Conservation (phyloP, 2,329 filamentous ascomycete species). For the Daldinia sp. region DNA sequence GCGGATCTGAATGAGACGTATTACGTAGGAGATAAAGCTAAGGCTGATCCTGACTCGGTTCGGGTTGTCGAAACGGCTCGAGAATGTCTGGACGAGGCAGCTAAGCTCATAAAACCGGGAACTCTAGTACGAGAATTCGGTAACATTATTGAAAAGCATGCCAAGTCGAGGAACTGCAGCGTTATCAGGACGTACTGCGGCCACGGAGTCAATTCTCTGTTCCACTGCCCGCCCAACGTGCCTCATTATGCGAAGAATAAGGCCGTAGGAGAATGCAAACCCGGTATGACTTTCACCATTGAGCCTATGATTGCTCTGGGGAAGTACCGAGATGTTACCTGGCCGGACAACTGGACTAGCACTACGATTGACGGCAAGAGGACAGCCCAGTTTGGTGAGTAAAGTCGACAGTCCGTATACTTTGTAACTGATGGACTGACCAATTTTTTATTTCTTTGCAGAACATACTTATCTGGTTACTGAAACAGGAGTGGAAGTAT, state of each 20-base stretch:
- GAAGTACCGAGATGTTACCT: slow-evolving; percentile 91
- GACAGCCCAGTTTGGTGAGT: slow-evolving; percentile 91
- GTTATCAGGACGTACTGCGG: slow-evolving; percentile 97
- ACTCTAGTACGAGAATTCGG: slow-evolving; percentile 93
- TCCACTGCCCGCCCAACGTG: slow-evolving; percentile 93
- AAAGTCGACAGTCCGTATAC: neutral
- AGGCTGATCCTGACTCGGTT: slow-evolving; percentile 85
- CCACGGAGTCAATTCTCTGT: slow-evolving; percentile 92
- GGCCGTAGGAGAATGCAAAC: slow-evolving; percentile 91
- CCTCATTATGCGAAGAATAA: slow-evolving; percentile 99
- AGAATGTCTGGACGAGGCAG: slow-evolving; percentile 90
- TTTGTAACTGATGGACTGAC: slow-evolving; percentile 19
- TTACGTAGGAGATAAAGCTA: slow-evolving; percentile 91
- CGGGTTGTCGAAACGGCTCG: slow-evolving; percentile 91
- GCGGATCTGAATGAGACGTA: slow-evolving; percentile 99
- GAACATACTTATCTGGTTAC: slow-evolving; percentile 89
- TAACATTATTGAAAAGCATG: slow-evolving; percentile 94
- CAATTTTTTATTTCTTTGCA: slow-evolving; percentile 46
- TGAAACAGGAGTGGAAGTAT: slow-evolving; percentile 83
- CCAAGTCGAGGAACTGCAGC: slow-evolving; percentile 85
- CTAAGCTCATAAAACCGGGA: slow-evolving; percentile 92
- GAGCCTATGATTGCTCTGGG: slow-evolving; percentile 98
- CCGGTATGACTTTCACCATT: slow-evolving; percentile 98
- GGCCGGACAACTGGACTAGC: slow-evolving; percentile 99
- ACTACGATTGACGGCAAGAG: slow-evolving; percentile 88